These are phyloP conservation scores for Trypethelium eluteriae DNA, from an alignment of 495 filamentous ascomycete genomes.

Conservation along the genomic window DNA sequence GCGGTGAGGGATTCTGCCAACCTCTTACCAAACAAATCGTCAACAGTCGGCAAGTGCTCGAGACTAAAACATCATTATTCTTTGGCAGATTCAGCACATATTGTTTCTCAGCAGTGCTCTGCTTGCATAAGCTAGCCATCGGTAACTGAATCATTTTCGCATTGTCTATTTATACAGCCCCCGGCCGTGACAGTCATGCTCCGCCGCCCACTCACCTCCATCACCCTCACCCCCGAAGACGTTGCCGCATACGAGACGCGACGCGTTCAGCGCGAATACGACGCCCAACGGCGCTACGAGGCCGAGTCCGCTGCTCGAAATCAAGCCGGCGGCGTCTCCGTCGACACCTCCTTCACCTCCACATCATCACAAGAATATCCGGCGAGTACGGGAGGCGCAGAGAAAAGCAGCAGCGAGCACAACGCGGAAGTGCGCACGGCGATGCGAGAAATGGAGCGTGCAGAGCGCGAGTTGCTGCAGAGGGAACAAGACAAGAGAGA, in stretches of 20 bases:
- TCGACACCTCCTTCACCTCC: not conserved
- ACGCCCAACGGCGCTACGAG: not conserved
- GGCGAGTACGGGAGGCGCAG: not conserved
- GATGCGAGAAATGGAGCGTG: not conserved
- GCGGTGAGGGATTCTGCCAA: not conserved
- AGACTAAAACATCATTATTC: not conserved
- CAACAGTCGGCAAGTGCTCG: not conserved
- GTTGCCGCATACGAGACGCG: conserved; percentile 17
- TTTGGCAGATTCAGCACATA: not conserved
- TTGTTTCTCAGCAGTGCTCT: not conserved
- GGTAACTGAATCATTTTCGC: not conserved
- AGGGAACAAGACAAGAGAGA: not conserved
- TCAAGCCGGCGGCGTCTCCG: not conserved
- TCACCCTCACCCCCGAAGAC: conserved; percentile 19
- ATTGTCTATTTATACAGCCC: not conserved
- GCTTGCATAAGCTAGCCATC: not conserved
- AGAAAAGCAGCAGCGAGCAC: not conserved
- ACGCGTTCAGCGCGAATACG: not conserved
- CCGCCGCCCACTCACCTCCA: conserved; percentile 16
- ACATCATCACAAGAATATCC: not conserved
- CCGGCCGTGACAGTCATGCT: not conserved
- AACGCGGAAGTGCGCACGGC: not conserved
- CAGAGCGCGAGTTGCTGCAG: not conserved
- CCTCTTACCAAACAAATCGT: not conserved
- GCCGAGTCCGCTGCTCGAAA: not conserved